Base-by-base conservation (phyloP, 2,329 filamentous ascomycete genomes). In the Aspergillus niger region DNA sequence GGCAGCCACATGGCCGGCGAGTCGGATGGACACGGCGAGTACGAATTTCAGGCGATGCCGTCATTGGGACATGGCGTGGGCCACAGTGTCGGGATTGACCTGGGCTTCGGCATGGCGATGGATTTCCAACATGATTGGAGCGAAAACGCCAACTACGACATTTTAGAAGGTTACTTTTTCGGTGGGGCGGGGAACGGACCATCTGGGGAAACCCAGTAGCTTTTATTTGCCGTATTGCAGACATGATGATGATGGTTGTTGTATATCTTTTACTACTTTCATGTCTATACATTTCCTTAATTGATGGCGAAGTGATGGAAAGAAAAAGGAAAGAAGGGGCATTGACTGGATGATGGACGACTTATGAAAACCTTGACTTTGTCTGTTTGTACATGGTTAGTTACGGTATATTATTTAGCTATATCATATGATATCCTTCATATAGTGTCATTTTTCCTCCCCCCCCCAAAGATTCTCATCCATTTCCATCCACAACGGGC, bases 91-190 rank as follows among this genome's bases (percentile, higher is more conserved):
- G 78, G 78, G 3, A 74, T 79, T 55, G 77, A 79, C 57, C 69
- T 81, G 32, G 79, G 78, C 3, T 78, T 79, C 63, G 77, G 77
- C n/a, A 76, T 78, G 75, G 75, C 76, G 2, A 72, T 78, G 55
- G 79, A 79, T 52, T 77, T 75, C 57, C 77, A 80, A 61, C 79
- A 82, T 70, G 80, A 82, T 65, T 81, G 80, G 79, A 79, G 76
- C 55, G 79, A 82, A 58, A 78, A 79, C 43, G 71, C 74, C 22
- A 77, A 77, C 52, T 77, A 79, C 66, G 82, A 84, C 75, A 66
- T 85, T 32, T 80, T 85, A 65, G 81, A 84, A 66, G 83, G 81
- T 3, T 85, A 82, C 69, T 85, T 84, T 70, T 85, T 85, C 73
- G 83, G 83, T 8, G 78, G 76, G 26, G 70, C 67, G n/a, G 72